Conservation (phyloP, 139 green algal species). For the Medakamo hakoo region DNA sequence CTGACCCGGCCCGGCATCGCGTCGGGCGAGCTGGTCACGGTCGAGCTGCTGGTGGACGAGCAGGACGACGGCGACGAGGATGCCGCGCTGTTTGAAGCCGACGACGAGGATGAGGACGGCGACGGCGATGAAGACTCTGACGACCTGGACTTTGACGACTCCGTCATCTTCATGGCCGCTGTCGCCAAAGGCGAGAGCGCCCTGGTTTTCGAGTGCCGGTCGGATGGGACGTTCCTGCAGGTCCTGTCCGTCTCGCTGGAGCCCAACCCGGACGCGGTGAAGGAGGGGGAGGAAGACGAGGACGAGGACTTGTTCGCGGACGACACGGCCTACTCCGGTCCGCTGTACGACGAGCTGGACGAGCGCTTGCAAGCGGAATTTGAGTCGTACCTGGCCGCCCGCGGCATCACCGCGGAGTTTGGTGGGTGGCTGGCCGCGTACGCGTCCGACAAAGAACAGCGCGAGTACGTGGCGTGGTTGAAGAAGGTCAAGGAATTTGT, state of each 20-base stretch:
- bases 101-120: background rate
- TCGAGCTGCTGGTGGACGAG: background rate
- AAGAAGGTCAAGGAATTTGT: constrained; percentile 13
- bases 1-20: background rate
- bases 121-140: background rate
- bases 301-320: constrained; percentile 3
- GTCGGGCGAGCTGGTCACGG: background rate
- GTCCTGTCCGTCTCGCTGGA: constrained; percentile 23
- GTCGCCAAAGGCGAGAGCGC: constrained; percentile 3
- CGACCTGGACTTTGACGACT: background rate
- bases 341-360: constrained; percentile 33
- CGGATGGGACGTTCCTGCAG: constrained; percentile 24
- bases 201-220: constrained; percentile 33
- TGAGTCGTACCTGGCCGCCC: constrained; percentile 19
- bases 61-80: background rate
- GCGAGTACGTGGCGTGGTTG: constrained; percentile 20
- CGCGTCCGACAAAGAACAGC: constrained; percentile 30
- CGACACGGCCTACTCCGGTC: constrained; percentile 15
- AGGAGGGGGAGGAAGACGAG: constrained; percentile 8
- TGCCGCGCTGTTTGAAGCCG: background rate
- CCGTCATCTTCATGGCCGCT: background rate
- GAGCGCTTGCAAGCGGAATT: constrained; percentile 20
- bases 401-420: constrained; percentile 23
- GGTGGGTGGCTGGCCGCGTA: constrained; percentile 22
- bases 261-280: constrained; percentile 1